phyloP scores from a whole-genome alignment of 2,329 filamentous ascomycete species.

The Zelopaecilomyces penicillatus region DNA sequence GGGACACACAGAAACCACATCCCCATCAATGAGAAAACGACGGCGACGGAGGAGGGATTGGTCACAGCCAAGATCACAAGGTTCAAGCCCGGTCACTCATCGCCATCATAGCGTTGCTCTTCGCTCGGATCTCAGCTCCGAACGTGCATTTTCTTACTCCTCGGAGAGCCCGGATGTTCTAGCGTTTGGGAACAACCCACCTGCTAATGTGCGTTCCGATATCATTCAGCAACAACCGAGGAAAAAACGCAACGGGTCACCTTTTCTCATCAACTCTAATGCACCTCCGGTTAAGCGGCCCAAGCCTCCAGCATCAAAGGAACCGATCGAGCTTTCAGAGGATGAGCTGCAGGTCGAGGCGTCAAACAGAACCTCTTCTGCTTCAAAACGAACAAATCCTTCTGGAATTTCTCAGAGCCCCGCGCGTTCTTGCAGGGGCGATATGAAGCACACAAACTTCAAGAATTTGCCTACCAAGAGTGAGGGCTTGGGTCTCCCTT shows the following conservation, averaged over 20 bases:
- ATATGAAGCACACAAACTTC: constrained; percentile 19
- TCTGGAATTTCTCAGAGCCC: background rate
- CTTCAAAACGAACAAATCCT: background rate
- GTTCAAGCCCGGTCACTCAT: too few relatives aligned
- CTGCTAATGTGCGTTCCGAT: constrained; percentile 16
- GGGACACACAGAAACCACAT: too few relatives aligned
- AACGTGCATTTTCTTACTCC: background rate
- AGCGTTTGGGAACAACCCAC: constrained; percentile 9
- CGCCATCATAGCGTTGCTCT: too few relatives aligned
- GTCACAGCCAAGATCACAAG: too few relatives aligned
- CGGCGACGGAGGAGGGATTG: too few relatives aligned
- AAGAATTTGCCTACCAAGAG: background rate
- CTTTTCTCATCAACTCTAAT: background rate
- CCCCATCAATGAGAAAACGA: too few relatives aligned
- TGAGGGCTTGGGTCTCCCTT: constrained; percentile 8
- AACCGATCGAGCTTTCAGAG: constrained; percentile 16
- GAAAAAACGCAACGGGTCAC: constrained; percentile 6
- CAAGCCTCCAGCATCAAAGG: constrained; percentile 1
- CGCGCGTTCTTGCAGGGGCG: constrained; percentile 13
- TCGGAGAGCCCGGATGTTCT: constrained; percentile 19
- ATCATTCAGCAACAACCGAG: constrained; percentile 2
- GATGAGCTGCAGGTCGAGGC: constrained; percentile 20
- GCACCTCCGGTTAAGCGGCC: constrained; percentile 12
- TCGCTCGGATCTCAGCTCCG: too few relatives aligned
- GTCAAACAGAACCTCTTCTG: background rate